Base-by-base conservation (phyloP, 352 stramenopile genomes). In the Globisporangium paroecandrum region DNA sequence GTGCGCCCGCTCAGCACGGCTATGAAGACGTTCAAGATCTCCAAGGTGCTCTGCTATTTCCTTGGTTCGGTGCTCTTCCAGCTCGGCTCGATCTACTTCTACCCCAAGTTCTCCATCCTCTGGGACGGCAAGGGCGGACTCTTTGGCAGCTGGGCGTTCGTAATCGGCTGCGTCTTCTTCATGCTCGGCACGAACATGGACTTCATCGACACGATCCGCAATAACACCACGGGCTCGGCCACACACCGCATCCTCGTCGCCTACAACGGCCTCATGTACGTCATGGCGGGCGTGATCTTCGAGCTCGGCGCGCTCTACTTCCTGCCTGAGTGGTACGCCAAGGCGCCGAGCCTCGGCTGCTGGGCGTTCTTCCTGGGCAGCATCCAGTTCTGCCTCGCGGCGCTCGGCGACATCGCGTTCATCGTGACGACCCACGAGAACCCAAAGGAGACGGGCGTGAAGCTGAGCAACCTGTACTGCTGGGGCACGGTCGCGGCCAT, bases 231-330 rank as follows among this genome's bases (percentile, higher is more conserved):
- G 49, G 83, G 80, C 61, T 77, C 77, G 25, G 65, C 75, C 25
- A 68, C 81, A 15, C 77, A 77, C 61, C 84, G 85, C 46, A 72
- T 89, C 12, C 43, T 90, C 49, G 80, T 84, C 25, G 81, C 84
- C 3, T 91, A 81, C 72, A 91, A 81, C 60, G 74, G 70, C 8
- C 64, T 90, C 24, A 76, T 72, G 65, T 89, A 92, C 74, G 85
- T 86, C 66, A 83, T 88, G 63, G 87, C 84, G 10, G 75, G 83
- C 18, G 81, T 73, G 25, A 82, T 90, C 64, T 94, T 94, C 72
- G 77, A 90, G 54, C 79, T 93, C 34, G 87, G 87, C 32, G 84
- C 82, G 65, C 68, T 94, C 53, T 94, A 89, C 76, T 94, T 94
- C 70, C 63, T 94, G 54, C 87, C 87, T 2, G 70, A 79, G 36